Base-by-base conservation (phyloP, 1,284 basidiomycete species). In the Leucoagaricus sp. region DNA sequence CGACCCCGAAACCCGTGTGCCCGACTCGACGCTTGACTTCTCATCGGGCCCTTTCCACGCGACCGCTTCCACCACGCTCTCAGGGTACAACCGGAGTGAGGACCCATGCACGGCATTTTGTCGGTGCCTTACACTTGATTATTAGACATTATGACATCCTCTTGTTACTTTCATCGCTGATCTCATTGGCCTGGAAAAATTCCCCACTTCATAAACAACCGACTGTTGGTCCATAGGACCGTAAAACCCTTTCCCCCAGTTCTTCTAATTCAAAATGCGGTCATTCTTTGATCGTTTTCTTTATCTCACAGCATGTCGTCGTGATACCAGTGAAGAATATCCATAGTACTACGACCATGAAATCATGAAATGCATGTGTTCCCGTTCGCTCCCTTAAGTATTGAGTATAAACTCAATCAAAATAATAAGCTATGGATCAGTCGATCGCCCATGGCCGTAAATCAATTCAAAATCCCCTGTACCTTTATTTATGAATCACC, bases 141-240 rank as follows among this genome's bases (percentile, higher is more conserved):
- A 34, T 33, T 31, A 12, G 19, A 42, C 46, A 48, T 41, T 7
- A 13, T n/a, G 23, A n/a, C 46, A 49, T 23, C 15, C 26, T 4
- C 36, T 5, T 31, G 12, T 55, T 55, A 55, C 46, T 34, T 55
- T 42, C 46, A 41, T 41, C 26, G 36, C 13, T 21, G 33, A 49
- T 33, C 26, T 19, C 19, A 55, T 55, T 55, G 46, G 54, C 23
- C 29, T 45, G 29, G 40, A 21, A 21, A 45, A 41, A 4, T 34
- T 25, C 17, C 40, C 41, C 47, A 26, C 21, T 19, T 28, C 15
- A 25, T 33, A 15, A 47, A 13, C 19, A 15, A 26, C 12, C 17
- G 17, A 15, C 12, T 4, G 36, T n/a, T 38, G 31, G 31, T 38
- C 36, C 36, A n/a, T 38, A 38, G 15, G 8, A n/a, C 36, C 36